These are phyloP conservation scores for Paracorniculantispora psalliotae DNA, from an alignment of 2,329 filamentous ascomycete genomes.

Conservation along the genomic window DNA sequence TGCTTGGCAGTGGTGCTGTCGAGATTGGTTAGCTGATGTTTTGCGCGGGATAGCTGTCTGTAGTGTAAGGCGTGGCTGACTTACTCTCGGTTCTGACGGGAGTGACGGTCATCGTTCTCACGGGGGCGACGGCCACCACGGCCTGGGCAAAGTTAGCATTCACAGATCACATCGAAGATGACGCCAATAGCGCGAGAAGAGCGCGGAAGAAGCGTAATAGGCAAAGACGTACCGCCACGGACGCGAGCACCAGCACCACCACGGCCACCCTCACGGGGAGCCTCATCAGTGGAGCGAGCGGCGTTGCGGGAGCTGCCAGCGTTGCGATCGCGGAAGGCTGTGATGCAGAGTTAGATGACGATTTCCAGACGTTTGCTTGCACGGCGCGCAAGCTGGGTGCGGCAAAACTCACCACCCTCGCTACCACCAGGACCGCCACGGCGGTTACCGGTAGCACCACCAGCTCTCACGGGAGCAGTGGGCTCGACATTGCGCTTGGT, in stretches of 20 bases:
- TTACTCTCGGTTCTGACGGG: constrained; percentile 44
- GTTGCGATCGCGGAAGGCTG: constrained; percentile 86
- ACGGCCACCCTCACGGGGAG: constrained; percentile 48
- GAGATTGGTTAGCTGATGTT: not conserved
- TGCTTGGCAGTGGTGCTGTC: constrained; percentile 77
- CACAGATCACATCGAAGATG: not conserved
- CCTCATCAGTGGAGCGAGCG: constrained; percentile 69
- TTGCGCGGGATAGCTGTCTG: not conserved
- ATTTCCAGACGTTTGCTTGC: not conserved
- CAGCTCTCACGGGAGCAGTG: constrained; percentile 55
- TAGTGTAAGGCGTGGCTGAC: constrained; percentile 17
- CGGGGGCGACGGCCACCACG: constrained; percentile 50
- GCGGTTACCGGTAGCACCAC: constrained; percentile 38
- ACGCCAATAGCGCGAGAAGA: not conserved
- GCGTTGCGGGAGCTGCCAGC: constrained; percentile 81
- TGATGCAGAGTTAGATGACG: constrained; percentile 16
- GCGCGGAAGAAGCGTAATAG: not conserved
- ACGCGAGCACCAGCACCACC: constrained; percentile 61
- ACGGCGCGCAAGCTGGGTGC: not conserved
- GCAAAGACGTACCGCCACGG: constrained; percentile 47
- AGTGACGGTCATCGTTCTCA: constrained; percentile 53
- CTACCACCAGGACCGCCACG: constrained; percentile 64
- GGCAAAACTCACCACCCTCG: constrained; percentile 70
- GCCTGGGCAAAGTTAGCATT: constrained; percentile 30
- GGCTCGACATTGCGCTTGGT: constrained; percentile 81